phyloP scores from a whole-genome alignment of 768 basidiomycete genomes.

The Pisolithus sp. region DNA sequence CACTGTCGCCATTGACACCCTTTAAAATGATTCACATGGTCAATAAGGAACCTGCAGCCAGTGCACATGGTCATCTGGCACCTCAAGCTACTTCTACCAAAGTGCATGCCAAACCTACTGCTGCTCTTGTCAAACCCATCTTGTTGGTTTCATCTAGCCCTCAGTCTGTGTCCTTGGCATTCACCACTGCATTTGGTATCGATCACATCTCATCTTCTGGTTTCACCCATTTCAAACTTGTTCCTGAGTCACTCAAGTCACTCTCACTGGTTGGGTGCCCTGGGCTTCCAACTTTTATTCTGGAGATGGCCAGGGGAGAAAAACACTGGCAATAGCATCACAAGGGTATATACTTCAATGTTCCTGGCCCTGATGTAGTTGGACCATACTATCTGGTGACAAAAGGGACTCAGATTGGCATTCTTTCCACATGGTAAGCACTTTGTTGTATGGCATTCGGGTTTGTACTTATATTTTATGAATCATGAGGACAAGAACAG shows the following conservation, averaged over 20 bases:
- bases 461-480: too few relatives aligned
- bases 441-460: too few relatives aligned
- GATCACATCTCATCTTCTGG: too few relatives aligned
- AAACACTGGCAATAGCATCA: not conserved
- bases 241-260: not conserved
- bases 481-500: too few relatives aligned
- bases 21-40: too few relatives aligned
- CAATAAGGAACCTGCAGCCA: too few relatives aligned
- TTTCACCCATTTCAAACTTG: not conserved
- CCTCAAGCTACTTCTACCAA: not conserved
- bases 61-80: too few relatives aligned
- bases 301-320: not conserved
- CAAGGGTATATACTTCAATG: not conserved
- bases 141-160: not conserved
- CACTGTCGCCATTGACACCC: too few relatives aligned
- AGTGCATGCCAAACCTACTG: not conserved
- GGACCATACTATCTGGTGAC: not conserved
- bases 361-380: not conserved
- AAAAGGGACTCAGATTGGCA: not conserved
- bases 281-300: not conserved
- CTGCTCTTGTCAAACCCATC: not conserved
- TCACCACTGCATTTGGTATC: not conserved
- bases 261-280: not conserved
- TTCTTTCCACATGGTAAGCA: not conserved
- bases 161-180: not conserved